phyloP scores from a whole-genome alignment of 169 alveolate species.

The Pseudocohnilembus persalinus region DNA sequence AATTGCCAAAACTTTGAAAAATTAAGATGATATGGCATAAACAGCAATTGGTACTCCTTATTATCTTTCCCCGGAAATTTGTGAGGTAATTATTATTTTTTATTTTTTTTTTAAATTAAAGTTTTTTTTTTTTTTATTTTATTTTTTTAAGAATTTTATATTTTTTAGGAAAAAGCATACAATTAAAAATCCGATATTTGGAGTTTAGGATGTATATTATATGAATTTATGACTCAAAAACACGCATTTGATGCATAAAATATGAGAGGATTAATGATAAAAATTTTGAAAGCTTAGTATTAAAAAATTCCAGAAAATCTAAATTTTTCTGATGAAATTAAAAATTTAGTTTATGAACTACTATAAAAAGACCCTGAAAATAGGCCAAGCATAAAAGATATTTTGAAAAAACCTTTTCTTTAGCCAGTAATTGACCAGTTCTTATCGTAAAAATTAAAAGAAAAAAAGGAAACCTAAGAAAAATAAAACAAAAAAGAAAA shows the following conservation, averaged over 20 bases:
- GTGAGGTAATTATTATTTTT: conserved; percentile 24
- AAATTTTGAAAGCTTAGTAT: conserved; percentile 56
- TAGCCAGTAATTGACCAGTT: background rate
- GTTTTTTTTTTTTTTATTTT: too few species aligned
- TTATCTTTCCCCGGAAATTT: conserved; percentile 75
- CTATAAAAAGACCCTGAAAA: background rate
- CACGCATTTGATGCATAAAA: conserved; percentile 73
- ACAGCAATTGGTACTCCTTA: conserved; percentile 79
- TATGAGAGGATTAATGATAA: conserved; percentile 53
- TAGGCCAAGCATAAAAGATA: conserved; percentile 1
- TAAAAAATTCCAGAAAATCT: conserved; percentile 51
- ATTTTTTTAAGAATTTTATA: too few species aligned
- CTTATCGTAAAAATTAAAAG: background rate
- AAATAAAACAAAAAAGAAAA: background rate
- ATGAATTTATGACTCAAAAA: conserved; percentile 71
- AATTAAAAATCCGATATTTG: conserved; percentile 76
- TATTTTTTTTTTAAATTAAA: too few species aligned
- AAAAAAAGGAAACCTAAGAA: background rate
- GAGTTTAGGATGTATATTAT: conserved; percentile 79
- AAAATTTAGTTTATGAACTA: background rate
- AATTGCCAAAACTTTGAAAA: conserved; percentile 59
- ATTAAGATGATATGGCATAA: conserved; percentile 33
- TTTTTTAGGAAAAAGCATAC: conserved; percentile 53
- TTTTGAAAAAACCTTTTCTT: background rate
- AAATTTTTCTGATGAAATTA: background rate